A percentile compares a stretch with the other conserved stretches of the same genome.
Evolutionary conservation across 2,329 filamentous ascomycete species (phyloP).

Genomic region (Rhinocladiella mackenziei): DNA sequence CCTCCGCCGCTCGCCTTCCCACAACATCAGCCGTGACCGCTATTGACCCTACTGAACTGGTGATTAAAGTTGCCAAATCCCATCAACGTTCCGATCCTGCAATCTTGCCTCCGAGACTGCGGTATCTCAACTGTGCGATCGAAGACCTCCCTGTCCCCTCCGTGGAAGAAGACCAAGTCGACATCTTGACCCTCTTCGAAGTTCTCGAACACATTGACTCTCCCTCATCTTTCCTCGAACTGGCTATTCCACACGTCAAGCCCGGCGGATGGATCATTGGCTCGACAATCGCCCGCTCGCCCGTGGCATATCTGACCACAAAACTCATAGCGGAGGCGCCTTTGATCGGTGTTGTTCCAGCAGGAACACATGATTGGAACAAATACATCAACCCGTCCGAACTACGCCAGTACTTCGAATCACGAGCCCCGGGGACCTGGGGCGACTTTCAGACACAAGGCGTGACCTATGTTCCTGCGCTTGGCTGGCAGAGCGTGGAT

Average conservation of each 20-base stretch:
- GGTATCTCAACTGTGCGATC: constrained; percentile 71
- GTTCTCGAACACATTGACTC: constrained; percentile 88
- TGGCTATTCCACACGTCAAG: constrained; percentile 69
- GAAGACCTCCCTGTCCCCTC: constrained; percentile 55
- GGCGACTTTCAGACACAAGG: constrained; percentile 63
- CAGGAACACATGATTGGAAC: constrained; percentile 90
- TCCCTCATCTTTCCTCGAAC: constrained; percentile 68
- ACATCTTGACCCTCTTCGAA: constrained; percentile 85
- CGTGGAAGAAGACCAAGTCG: constrained; percentile 48
- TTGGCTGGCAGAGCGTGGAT: constrained; percentile 81
- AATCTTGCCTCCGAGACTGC: constrained; percentile 57
- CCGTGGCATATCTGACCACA: constrained; percentile 85
- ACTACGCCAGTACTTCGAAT: constrained; percentile 46
- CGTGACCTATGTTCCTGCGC: constrained; percentile 80
- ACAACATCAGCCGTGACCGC: constrained; percentile 43
- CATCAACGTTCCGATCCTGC: constrained; percentile 72
- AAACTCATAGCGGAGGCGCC: constrained; percentile 84
- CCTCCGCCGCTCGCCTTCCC: constrained; percentile 50
- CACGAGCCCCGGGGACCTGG: constrained; percentile 39
- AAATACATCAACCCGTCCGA: constrained; percentile 92
- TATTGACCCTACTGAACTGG: constrained; percentile 42
- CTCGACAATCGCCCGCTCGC: constrained; percentile 86
- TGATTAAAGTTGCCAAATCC: constrained; percentile 61
- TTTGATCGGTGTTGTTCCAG: constrained; percentile 70
- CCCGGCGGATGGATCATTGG: constrained; percentile 91